Base-by-base conservation (phyloP, 208 protist genomes). In the Leishmania tarentolae region DNA sequence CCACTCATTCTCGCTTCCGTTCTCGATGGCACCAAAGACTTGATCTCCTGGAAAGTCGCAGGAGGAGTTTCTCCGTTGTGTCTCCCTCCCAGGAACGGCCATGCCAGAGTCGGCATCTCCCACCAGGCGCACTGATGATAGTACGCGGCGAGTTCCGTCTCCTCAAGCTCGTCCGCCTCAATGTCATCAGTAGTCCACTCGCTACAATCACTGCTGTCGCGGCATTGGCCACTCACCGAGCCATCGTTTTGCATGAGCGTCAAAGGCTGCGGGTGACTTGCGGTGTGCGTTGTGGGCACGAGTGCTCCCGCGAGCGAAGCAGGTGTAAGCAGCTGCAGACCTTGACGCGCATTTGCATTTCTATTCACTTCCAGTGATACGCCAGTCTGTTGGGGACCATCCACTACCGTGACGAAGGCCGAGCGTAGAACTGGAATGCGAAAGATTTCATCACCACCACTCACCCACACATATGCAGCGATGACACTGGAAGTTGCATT, bases 111-210 rank as follows among this genome's bases (percentile, higher is more conserved):
- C n/a, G 37, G 63, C 44, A 61, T 50, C 46, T 81, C 82, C 82
- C 82, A 85, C 72, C 71, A 81, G n/a, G 52, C 31, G 50, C 52
- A 65, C 37, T 87, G 56, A 65, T 70, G 66, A 37, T 83, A 76
- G 59, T 85, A 84, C 9, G 56, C 83, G 11, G 85, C 83, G 61
- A 90, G 81, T 76, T 82, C 87, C 24, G 40, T 81, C 80, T 85
- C 83, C 73, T 90, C 87, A 8, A 63, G 56, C 68, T 87, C 87
- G 44, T 90, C 87, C 2, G 78, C 83, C 11, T 87, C 84, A 40
- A 87, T 40, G 79, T 90, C 87, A 47, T 80, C 74, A 19, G 78
- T 65, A 42, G 76, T 28, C 56, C 79, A 61, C 24, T 47, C 69
- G 24, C 76, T 61, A 42, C 61, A 31, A 21, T 69, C 53, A 21